phyloP scores from a whole-genome alignment of 1,139 yeast species.

The Suhomyces anneliseae region DNA sequence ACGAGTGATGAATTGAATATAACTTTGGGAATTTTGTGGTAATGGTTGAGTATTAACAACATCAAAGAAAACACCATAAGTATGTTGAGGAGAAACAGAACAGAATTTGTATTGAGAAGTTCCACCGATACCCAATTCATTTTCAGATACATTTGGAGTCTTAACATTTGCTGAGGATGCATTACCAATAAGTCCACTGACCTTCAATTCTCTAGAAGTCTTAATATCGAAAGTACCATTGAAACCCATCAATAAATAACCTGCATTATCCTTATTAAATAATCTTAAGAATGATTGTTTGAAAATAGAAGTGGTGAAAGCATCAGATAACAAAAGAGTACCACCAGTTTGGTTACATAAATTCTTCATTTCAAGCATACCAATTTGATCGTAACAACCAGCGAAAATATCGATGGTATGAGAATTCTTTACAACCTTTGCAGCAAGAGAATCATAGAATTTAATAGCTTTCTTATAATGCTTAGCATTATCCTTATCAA shows the following conservation, averaged over 20 bases:
- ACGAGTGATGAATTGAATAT: slow-evolving; percentile 70
- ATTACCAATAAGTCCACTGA: slow-evolving; percentile 93
- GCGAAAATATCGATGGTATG: slow-evolving; percentile 93
- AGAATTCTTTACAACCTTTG: slow-evolving; percentile 71
- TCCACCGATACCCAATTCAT: slow-evolving; percentile 92
- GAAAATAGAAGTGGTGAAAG: slow-evolving; percentile 95
- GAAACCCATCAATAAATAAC: slow-evolving; percentile 83
- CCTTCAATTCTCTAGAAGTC: slow-evolving; percentile 84
- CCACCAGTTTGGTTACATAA: slow-evolving; percentile 93
- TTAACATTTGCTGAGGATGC: slow-evolving; percentile 72
- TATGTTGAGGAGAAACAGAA: slow-evolving; percentile 78
- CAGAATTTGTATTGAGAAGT: slow-evolving; percentile 86
- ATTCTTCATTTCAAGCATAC: slow-evolving; percentile 94
- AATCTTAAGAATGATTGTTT: slow-evolving; percentile 89
- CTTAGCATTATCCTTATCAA: slow-evolving; percentile 82
- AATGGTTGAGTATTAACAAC: slow-evolving; percentile 57
- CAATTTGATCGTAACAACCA: slow-evolving; percentile 97
- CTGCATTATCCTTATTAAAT: slow-evolving; percentile 83
- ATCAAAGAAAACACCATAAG: slow-evolving; percentile 88
- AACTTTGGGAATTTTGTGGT: slow-evolving; percentile 54
- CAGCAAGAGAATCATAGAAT: slow-evolving; percentile 78
- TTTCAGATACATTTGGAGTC: slow-evolving; percentile 77
- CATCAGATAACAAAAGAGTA: slow-evolving; percentile 84
- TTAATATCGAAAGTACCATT: slow-evolving; percentile 83
- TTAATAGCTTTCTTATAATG: slow-evolving; percentile 90